Base-by-base conservation (phyloP, 164 flowering plant species). In the Vitis riparia region DNA sequence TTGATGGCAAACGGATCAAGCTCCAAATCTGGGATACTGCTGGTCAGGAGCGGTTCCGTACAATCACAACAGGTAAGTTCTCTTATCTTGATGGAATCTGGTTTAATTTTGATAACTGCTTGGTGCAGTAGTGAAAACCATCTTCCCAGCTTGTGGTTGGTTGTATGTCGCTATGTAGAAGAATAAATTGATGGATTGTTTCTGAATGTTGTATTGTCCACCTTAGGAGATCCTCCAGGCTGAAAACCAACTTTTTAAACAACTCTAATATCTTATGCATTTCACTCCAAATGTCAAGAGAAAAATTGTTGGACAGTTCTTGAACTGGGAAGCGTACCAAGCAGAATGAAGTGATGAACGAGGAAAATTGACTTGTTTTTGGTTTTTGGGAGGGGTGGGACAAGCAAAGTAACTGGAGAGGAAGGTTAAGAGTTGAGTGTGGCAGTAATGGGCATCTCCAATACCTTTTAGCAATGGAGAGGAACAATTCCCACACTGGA, bases 1-100 rank as follows among this genome's bases (percentile, higher is more conserved):
- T 87, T 73, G 91, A 89, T 79, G 86, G 86, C 8, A 87, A 85
- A 71, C 78, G 89, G 52, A 83, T 88, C 72, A 88, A 88, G 67
- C 86, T 88, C 55, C 92, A 88, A 76, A 88, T 88, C 47, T 88
- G 92, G 92, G 92, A 88, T 69, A 86, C 92, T 3, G 92, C 92
- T 79, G 92, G 92, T 50, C 92, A 88, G 69, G 90, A 88, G 75
- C 84, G 92, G 51, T 86, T 88, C 77, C 78, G 89, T 10, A 88
- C 93, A 55, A 89, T 87, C 70, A 89, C 93, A 23, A 87, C 91
- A 49, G 91, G 91, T 84, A 71, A 53, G 32, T 51, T 37, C 62
- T 16, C 17, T 68, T 11, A 1, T 63, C n/a, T 29, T 27, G 3
- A 12, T 48, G 30, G 49, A 12, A 11, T 3, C 52, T 37, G 23